Percentiles rank a stretch among this genome's conserved stretches.
Conservation (phyloP, 2,329 filamentous ascomycete species). For the Cordyceps pruinosa region DNA sequence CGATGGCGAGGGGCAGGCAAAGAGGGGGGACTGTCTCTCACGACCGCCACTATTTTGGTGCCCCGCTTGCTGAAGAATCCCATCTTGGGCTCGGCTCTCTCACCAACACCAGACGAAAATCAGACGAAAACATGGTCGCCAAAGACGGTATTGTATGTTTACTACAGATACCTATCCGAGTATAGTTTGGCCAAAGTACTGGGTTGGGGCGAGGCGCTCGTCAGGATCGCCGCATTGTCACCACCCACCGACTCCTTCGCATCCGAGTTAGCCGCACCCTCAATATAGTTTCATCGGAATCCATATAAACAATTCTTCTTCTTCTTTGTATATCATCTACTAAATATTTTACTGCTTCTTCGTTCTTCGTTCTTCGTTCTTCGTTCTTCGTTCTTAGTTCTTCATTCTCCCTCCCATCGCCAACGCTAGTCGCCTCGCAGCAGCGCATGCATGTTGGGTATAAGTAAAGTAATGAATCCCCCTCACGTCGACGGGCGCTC, state of each 20-base stretch:
- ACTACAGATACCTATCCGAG: not conserved
- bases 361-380: not conserved
- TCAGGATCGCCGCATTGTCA: too few relatives aligned
- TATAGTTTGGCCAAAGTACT: too few relatives aligned
- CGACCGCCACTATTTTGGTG: not conserved
- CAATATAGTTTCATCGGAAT: too few relatives aligned
- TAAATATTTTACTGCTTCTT: not conserved
- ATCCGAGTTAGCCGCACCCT: too few relatives aligned
- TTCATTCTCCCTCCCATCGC: not conserved
- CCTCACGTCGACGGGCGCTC: too few relatives aligned
- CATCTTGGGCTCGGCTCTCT: not conserved
- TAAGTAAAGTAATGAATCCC: not conserved
- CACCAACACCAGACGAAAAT: not conserved
- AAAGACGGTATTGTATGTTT: not conserved
- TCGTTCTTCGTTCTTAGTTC: not conserved
- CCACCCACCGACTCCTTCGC: too few relatives aligned
- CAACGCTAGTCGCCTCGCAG: not conserved
- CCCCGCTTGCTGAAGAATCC: slow-evolving; percentile 1
- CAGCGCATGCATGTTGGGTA: not conserved
- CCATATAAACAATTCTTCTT: too few relatives aligned
- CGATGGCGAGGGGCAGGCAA: not conserved
- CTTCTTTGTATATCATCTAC: too few relatives aligned
- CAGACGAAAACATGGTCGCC: not conserved
- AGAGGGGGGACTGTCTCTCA: not conserved
- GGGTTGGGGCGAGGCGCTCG: too few relatives aligned